Conservation (phyloP, 73 alveolate genomes). For the Tetrahymena malaccensis region DNA sequence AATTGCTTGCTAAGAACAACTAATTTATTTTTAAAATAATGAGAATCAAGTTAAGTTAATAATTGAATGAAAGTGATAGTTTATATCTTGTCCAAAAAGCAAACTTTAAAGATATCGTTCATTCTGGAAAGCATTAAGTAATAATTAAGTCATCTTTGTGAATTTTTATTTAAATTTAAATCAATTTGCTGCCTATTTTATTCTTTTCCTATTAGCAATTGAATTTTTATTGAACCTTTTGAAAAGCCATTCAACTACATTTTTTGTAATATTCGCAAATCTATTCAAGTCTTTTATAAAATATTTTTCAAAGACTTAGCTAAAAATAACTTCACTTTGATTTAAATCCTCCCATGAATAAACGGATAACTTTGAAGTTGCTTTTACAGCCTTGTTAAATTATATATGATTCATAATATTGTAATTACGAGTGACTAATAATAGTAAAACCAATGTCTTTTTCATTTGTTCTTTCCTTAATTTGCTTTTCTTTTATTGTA, state of each 20-base stretch:
- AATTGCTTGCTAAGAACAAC: background rate
- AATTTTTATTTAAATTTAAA: no score
- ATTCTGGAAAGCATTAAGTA: background rate
- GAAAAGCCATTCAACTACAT: background rate
- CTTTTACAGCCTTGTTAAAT: background rate
- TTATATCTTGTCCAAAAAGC: background rate
- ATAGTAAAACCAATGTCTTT: background rate
- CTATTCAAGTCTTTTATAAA: background rate
- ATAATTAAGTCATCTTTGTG: background rate
- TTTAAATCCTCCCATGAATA: background rate
- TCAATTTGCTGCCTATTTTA: background rate
- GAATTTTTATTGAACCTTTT: background rate
- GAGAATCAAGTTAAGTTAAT: background rate
- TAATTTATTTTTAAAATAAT: background rate
- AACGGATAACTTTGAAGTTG: background rate
- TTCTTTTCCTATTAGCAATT: no score
- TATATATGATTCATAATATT: background rate
- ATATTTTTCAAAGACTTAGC: background rate
- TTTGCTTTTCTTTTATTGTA: background rate
- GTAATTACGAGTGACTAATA: background rate
- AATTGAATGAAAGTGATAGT: background rate
- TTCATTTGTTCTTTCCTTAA: background rate
- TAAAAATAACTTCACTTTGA: no score
- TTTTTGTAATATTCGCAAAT: background rate
- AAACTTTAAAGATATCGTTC: background rate